phyloP scores from a whole-genome alignment of 129 eudicot genomes.

The Silybum marianum region DNA sequence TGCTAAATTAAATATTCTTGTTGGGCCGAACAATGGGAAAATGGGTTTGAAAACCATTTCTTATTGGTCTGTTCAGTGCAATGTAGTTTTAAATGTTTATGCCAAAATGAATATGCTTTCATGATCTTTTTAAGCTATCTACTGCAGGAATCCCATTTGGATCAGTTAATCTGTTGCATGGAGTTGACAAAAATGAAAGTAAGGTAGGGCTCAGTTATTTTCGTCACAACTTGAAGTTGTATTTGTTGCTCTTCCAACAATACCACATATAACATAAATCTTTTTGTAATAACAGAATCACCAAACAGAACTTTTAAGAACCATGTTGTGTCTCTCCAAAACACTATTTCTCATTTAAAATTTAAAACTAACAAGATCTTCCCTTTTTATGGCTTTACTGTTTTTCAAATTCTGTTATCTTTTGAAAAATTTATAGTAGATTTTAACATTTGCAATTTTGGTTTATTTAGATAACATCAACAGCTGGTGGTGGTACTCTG shows the following conservation, averaged over 20 bases:
- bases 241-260: not conserved
- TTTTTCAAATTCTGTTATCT: not conserved
- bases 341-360: not conserved
- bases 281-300: not conserved
- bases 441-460: constrained; percentile 21
- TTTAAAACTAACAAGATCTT: not conserved
- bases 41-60: not conserved
- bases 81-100: not conserved
- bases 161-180: constrained; percentile 88
- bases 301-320: not conserved
- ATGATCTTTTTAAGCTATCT: constrained; percentile 25
- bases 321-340: not conserved
- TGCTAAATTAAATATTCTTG: constrained; percentile 1
- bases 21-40: not conserved
- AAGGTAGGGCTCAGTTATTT: constrained; percentile 61
- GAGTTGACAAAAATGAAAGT: constrained; percentile 97
- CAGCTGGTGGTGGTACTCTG: constrained; percentile 99
- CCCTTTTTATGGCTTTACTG: not conserved
- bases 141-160: constrained; percentile 95
- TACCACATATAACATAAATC: not conserved
- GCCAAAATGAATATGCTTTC: not conserved
- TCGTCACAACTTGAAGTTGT: constrained; percentile 23
- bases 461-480: constrained; percentile 80
- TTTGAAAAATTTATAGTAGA: not conserved
- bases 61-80: not conserved